Conservation (phyloP, 208 protist species). For the Acanthamoeba culbertsoni region DNA sequence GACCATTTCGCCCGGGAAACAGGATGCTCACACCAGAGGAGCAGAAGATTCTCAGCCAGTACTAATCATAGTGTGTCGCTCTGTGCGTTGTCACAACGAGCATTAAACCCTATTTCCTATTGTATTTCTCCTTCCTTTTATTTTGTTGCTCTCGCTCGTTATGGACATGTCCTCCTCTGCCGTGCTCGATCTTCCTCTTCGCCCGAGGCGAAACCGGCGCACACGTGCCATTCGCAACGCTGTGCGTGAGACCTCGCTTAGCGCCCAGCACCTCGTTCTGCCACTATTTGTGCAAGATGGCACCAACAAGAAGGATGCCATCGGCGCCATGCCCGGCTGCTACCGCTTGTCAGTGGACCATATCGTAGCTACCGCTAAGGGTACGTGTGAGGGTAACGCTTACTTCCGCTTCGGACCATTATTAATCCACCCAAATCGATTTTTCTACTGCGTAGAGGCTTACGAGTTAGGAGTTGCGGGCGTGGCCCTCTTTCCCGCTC, state of each 20-base stretch:
- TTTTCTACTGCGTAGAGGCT: background rate
- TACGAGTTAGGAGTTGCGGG: constrained; percentile 49
- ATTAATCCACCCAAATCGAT: background rate
- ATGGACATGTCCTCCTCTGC: background rate
- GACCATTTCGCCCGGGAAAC: background rate
- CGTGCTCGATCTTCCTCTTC: constrained; percentile 27
- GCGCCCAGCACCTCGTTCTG: constrained; percentile 66
- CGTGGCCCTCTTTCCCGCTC: constrained; percentile 41
- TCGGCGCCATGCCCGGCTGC: constrained; percentile 75
- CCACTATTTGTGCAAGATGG: constrained; percentile 74
- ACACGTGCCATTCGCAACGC: constrained; percentile 52
- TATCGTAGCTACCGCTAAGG: constrained; percentile 61
- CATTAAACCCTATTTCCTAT: too few relatives aligned
- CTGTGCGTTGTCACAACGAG: too few relatives aligned
- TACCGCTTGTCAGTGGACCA: constrained; percentile 60
- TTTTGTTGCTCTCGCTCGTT: too few relatives aligned
- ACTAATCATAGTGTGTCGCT: too few relatives aligned
- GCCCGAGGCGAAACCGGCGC: constrained; percentile 67
- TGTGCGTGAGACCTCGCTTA: constrained; percentile 68
- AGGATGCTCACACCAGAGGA: background rate
- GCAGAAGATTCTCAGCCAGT: background rate
- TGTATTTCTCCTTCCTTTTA: too few relatives aligned
- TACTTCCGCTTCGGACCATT: background rate
- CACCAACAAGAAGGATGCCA: constrained; percentile 41
- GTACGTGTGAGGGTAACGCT: background rate